A percentile compares a stretch with the other conserved stretches of the same genome.
phyloP scores from a whole-genome alignment of 1,284 basidiomycete genomes.

The Phlebopus sp. region DNA sequence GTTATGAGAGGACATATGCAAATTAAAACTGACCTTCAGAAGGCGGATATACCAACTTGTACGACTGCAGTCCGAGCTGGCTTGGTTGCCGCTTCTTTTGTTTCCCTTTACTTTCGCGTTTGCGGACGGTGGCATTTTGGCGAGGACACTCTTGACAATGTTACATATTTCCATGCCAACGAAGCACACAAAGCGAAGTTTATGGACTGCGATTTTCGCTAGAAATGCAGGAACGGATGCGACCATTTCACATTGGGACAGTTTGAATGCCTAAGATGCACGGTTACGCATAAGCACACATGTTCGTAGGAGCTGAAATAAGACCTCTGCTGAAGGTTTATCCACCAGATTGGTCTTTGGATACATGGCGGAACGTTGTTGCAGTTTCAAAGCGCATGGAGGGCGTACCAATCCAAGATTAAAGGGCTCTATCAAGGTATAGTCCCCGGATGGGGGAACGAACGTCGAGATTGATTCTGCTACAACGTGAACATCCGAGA shows the following conservation, averaged over 20 bases:
- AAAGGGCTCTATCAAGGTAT: slow-evolving; percentile 33
- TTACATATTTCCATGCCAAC: slow-evolving; percentile 53
- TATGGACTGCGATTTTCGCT: slow-evolving; percentile 35
- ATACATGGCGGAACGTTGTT: not conserved
- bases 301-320: not conserved
- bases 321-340: slow-evolving; percentile 43
- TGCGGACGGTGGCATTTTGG: slow-evolving; percentile 4
- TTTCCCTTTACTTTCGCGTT: not conserved
- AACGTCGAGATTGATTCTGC: slow-evolving; percentile 42
- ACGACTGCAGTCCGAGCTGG: too few species aligned
- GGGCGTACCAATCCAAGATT: slow-evolving; percentile 42
- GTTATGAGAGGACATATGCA: too few species aligned
- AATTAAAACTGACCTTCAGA: too few species aligned
- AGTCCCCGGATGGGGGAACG: slow-evolving; percentile 35
- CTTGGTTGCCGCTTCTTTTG: too few species aligned
- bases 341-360: slow-evolving; percentile 49
- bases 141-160: slow-evolving; percentile 32
- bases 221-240: slow-evolving; percentile 38
- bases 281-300: not conserved
- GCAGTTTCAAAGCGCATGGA: not conserved
- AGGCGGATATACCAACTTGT: too few species aligned
- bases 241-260: slow-evolving; percentile 44
- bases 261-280: slow-evolving; percentile 39
- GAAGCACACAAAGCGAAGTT: slow-evolving; percentile 45
- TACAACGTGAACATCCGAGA: too few species aligned